These are phyloP conservation scores for Ophiosphaerella korrae DNA, from an alignment of 2,329 filamentous ascomycete species.

Conservation along the genomic window DNA sequence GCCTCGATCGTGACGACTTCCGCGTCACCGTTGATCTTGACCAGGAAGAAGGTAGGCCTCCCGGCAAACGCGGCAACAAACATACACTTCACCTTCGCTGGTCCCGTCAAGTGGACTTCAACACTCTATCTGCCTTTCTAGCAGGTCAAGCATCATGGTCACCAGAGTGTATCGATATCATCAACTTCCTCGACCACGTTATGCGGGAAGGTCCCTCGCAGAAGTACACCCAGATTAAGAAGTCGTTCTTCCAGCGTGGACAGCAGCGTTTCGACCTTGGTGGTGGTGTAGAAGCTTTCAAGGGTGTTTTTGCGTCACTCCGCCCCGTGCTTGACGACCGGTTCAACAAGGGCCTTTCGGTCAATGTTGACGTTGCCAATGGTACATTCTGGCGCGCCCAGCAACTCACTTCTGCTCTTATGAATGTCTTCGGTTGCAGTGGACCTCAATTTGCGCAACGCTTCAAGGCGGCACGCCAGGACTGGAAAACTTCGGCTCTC, in stretches of 20 bases:
- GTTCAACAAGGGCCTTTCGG: conserved; percentile 65
- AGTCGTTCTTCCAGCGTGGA: conserved; percentile 75
- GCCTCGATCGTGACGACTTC: conserved; percentile 35
- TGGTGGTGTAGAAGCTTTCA: conserved; percentile 74
- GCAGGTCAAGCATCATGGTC: conserved; percentile 55
- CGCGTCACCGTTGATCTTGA: conserved; percentile 73
- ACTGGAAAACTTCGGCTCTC: conserved; percentile 34
- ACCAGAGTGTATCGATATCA: conserved; percentile 72
- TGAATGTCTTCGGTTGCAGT: conserved; percentile 35
- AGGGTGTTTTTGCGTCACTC: conserved; percentile 87
- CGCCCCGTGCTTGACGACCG: conserved; percentile 66
- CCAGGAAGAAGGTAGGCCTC: conserved; percentile 55
- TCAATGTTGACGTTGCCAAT: conserved; percentile 93
- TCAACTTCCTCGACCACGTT: conserved; percentile 91
- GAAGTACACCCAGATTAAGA: conserved; percentile 72
- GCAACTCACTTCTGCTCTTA: conserved; percentile 42
- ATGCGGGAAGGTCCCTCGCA: conserved; percentile 78
- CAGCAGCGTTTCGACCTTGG: conserved; percentile 61
- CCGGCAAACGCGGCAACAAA: conserved; percentile 48
- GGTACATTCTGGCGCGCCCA: conserved; percentile 77
- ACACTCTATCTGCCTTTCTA: conserved; percentile 69
- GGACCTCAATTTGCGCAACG: conserved; percentile 18
- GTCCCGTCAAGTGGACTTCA: conserved; percentile 72
- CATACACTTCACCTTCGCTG: conserved; percentile 67
- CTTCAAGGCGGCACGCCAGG: conserved; percentile 24